These are phyloP conservation scores for Perkinsus marinus DNA, from an alignment of 169 alveolate species.

Conservation along the genomic window DNA sequence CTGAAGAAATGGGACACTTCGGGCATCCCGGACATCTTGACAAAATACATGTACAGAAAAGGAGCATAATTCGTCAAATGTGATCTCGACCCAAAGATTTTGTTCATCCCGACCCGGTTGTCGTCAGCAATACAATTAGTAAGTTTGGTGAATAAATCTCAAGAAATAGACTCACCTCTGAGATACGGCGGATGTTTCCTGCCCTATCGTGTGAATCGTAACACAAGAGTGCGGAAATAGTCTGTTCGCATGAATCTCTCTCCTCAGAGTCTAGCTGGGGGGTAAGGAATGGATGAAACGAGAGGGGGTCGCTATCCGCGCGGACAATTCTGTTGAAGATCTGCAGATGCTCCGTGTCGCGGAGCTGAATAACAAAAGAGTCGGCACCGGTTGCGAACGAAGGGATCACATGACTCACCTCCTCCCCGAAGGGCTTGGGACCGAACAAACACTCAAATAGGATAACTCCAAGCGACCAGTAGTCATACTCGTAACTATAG, in stretches of 20 bases:
- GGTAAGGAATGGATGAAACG: neutral
- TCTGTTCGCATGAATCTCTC: neutral
- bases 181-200: neutral
- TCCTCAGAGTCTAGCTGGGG: neutral
- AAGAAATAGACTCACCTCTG: neutral
- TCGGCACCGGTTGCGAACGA: no score
- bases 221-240: neutral
- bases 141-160: no score
- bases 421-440: conserved; percentile 48
- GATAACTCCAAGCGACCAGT: conserved; percentile 47
- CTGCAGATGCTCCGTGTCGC: neutral
- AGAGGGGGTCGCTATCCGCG: neutral
- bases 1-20: neutral
- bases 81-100: no score
- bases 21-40: no score
- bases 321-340: neutral
- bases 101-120: no score
- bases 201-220: neutral
- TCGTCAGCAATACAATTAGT: no score
- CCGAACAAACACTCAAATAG: conserved; percentile 40
- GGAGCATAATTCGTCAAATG: no score
- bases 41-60: no score
- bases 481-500: conserved; percentile 35
- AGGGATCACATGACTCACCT: neutral
- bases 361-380: neutral